phyloP scores from a whole-genome alignment of 2,329 filamentous ascomycete genomes.

The Aspergillus pseudoglaucus region DNA sequence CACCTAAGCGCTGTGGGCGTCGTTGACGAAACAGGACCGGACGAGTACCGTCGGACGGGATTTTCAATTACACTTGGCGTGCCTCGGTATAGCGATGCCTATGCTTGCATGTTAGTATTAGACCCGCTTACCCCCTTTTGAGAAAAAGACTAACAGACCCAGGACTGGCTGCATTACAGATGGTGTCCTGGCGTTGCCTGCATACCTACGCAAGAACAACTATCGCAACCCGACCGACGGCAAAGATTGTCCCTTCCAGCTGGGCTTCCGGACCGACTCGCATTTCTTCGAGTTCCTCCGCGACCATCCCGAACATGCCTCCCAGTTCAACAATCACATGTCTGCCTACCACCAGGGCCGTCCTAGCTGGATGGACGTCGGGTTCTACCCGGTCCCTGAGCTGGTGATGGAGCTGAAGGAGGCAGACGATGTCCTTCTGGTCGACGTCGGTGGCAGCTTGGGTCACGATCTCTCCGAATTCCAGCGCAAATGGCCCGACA shows the following conservation, averaged over 20 bases:
- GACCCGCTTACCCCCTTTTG: no score
- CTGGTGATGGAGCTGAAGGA: constrained; percentile 4
- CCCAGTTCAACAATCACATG: constrained; percentile 18
- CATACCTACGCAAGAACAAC: constrained; percentile 15
- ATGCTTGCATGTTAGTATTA: constrained; percentile 19
- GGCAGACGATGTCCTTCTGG: constrained; percentile 20
- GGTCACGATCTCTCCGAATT: constrained; percentile 38
- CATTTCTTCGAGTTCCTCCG: constrained; percentile 19
- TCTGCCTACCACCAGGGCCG: constrained; percentile 13
- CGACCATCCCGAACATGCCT: constrained; percentile 10
- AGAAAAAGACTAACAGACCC: not conserved
- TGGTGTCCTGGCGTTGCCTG: constrained; percentile 14
- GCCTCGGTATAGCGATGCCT: constrained; percentile 18
- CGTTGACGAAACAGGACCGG: constrained; percentile 24
- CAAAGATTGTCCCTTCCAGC: constrained; percentile 17
- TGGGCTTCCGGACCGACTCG: constrained; percentile 16
- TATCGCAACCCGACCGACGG: constrained; percentile 18
- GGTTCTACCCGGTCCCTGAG: constrained; percentile 21
- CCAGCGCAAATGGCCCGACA: constrained; percentile 26
- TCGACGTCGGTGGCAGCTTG: constrained; percentile 39
- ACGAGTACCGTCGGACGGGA: constrained; percentile 28
- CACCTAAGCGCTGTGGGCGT: constrained; percentile 32
- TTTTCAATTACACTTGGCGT: constrained; percentile 23
- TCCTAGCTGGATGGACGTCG: constrained; percentile 17
- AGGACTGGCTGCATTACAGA: constrained; percentile 16